Conservation (phyloP, 2,329 filamentous ascomycete species). For the Fonsecaea multimorphosa region DNA sequence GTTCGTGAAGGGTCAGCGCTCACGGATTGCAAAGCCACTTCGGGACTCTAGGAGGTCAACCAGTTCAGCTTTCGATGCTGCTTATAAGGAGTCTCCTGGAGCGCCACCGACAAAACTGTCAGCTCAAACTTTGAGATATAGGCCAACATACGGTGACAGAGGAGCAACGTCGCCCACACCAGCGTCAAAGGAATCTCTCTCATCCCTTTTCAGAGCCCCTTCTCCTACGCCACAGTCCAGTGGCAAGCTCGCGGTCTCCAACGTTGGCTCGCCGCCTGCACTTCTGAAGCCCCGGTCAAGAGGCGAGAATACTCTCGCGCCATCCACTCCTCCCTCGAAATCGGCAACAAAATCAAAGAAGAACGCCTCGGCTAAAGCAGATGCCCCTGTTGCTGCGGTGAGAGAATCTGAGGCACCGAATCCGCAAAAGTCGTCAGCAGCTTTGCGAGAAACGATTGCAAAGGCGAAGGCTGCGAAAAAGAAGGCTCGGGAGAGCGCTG, state of each 20-base stretch:
- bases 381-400: not conserved
- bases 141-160: conserved; percentile 21
- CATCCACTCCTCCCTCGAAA: conserved; percentile 25
- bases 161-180: conserved; percentile 16
- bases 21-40: conserved; percentile 33
- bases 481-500: conserved; percentile 30
- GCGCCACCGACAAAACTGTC: not conserved
- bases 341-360: conserved; percentile 22
- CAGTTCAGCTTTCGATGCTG: conserved; percentile 24
- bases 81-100: conserved; percentile 3
- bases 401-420: conserved; percentile 41
- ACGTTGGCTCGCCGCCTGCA: conserved; percentile 3
- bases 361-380: not conserved
- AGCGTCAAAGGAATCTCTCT: conserved; percentile 25
- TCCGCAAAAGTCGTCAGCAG: conserved; percentile 72
- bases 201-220: conserved; percentile 31
- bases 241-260: conserved; percentile 17
- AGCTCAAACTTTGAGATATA: conserved; percentile 24
- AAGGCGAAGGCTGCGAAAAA: conserved; percentile 72
- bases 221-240: not conserved
- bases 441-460: conserved; percentile 87
- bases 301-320: conserved; percentile 30
- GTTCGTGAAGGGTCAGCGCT: conserved; percentile 35
- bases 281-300: conserved; percentile 29
- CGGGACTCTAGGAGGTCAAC: conserved; percentile 19